Evolutionary conservation across 2,329 filamentous ascomycete species (phyloP), one percentile per base, ranked within the genome.

Genomic region (Pseudogymnoascus sp.): DNA sequence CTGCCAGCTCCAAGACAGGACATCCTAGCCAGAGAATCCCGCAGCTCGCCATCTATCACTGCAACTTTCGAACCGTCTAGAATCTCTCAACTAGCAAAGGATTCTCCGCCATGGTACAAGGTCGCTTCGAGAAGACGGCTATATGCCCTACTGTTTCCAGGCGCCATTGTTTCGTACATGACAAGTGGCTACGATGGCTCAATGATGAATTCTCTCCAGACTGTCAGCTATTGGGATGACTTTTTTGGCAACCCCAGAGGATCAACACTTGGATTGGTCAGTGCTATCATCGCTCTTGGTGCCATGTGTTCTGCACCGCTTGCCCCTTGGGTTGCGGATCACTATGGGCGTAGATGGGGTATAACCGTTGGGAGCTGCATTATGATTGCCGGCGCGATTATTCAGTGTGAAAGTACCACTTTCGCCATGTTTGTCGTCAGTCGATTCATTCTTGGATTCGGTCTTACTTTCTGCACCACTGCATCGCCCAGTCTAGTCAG

Each of bases 371-470:
- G 74, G 0, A 73, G 69, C 16, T 65, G 72, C 0, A 73, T 76
- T 13, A 74, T 74, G 68, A 72, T 74, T 28, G 41, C 69, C 2
- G 74, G 74, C 10, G 73, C 71, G 0, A 67, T 73, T 14, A 28
- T 78, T 0, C 75, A 77, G 61, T 71, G 71, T 6, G 70, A 69
- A 36, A 71, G 71, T 23, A 62, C 64, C 21, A 72, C 41, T 6
- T 34, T 75, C 54, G 81, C 73, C 61, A 84, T 84, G 81, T 85
- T 83, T 68, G 77, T 85, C 37, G 74, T 81, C 6, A 77, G 80
- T 23, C 78, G 83, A 63, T 79, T 83, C 63, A 71, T 85, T 13
- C 75, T 85, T 7, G 83, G 83, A 1, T 81, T 83, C 31, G 83
- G 83, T 3, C 77, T 83, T 21, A 77, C 79, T 0, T 82, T 82